These are phyloP conservation scores for Prunus kanzakura DNA, from an alignment of 306 rosid species.

Conservation along the genomic window DNA sequence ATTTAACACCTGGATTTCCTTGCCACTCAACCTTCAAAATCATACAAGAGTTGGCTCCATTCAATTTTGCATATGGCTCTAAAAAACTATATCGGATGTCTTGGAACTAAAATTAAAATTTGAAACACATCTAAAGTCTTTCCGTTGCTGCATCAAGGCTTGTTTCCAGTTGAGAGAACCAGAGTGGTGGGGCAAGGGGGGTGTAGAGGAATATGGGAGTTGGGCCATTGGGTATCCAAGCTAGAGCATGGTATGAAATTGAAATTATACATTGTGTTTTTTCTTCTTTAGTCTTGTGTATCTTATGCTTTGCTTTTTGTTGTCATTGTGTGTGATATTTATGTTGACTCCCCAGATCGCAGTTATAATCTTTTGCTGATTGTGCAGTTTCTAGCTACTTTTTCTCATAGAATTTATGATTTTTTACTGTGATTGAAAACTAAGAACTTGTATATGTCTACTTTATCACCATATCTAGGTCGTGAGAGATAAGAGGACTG, in stretches of 20 bases:
- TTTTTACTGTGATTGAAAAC: background rate
- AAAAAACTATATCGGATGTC: background rate
- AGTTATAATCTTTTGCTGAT: background rate
- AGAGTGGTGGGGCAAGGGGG: background rate
- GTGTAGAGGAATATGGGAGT: background rate
- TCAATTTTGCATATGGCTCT: background rate
- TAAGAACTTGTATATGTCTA: constrained; percentile 7
- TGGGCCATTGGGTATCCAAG: background rate
- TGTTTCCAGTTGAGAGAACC: background rate
- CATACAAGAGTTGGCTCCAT: background rate
- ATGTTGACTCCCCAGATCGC: background rate
- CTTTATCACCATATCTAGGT: constrained; percentile 46
- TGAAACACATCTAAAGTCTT: background rate
- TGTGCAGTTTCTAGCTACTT: background rate
- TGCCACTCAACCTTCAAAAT: background rate
- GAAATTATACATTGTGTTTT: background rate
- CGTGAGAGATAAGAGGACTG: constrained; percentile 94
- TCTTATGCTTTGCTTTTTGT: background rate
- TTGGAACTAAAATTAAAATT: background rate
- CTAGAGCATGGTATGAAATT: background rate
- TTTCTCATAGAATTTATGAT: background rate
- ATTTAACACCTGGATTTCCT: background rate
- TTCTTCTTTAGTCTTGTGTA: too few relatives aligned
- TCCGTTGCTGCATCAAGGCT: background rate
- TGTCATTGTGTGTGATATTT: background rate